These are phyloP conservation scores for Cordyceps farinosa DNA, from an alignment of 2,329 filamentous ascomycete genomes.

Conservation along the genomic window DNA sequence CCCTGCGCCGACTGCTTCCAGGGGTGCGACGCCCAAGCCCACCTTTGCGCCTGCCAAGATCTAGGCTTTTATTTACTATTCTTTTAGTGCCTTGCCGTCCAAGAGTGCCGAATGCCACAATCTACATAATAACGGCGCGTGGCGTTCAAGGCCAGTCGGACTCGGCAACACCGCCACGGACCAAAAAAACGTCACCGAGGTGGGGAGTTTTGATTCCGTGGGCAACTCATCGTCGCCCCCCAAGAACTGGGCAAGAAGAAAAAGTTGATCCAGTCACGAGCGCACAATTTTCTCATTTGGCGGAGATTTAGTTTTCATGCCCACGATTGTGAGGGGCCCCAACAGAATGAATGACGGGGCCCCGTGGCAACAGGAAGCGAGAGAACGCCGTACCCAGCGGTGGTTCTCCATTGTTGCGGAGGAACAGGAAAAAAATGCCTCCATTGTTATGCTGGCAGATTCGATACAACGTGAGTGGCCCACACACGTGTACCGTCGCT, in stretches of 20 bases:
- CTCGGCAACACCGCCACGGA: not conserved
- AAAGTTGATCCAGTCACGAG: slow-evolving; percentile 1
- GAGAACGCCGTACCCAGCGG: not conserved
- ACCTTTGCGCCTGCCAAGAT: slow-evolving; percentile 9
- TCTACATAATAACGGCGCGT: not conserved
- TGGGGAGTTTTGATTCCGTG: not conserved
- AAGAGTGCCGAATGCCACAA: not conserved
- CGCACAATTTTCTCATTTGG: not conserved
- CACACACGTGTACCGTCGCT: slow-evolving; percentile 7
- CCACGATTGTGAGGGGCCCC: not conserved
- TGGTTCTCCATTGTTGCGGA: slow-evolving; percentile 11
- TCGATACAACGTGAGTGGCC: slow-evolving; percentile 10
- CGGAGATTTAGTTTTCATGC: not conserved
- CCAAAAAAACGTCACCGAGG: not conserved
- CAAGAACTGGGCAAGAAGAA: not conserved
- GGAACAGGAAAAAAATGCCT: slow-evolving; percentile 3
- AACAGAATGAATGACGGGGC: slow-evolving; percentile 12
- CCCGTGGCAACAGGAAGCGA: slow-evolving; percentile 8
- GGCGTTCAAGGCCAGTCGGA: not conserved
- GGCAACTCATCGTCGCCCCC: not conserved
- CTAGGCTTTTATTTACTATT: not conserved
- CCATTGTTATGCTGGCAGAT: not conserved
- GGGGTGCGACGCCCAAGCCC: not conserved
- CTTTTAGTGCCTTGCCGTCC: not conserved
- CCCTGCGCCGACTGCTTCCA: not conserved